These are phyloP conservation scores for Aspergillus japonicus DNA, from an alignment of 2,329 filamentous ascomycete genomes.

Conservation along the genomic window DNA sequence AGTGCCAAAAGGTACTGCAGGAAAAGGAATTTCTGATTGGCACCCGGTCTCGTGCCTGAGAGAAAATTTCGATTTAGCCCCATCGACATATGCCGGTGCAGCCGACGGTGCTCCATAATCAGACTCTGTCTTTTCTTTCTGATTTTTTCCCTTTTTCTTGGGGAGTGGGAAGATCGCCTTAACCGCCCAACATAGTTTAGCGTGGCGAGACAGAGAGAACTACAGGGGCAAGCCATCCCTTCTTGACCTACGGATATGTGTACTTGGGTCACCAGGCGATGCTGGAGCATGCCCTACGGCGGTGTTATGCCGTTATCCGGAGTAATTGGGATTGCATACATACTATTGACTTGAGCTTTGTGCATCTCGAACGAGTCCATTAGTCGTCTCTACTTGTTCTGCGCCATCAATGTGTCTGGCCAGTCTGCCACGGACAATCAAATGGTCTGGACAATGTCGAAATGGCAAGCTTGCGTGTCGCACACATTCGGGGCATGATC, in stretches of 20 bases:
- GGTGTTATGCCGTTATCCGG: background rate
- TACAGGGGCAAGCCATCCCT: background rate
- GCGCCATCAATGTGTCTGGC: background rate
- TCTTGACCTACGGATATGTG: background rate
- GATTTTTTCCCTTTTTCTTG: background rate
- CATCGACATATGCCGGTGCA: conserved; percentile 8
- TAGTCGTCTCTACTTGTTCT: too few relatives aligned
- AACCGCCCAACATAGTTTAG: background rate
- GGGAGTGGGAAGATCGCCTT: background rate
- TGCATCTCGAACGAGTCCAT: background rate
- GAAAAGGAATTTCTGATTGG: background rate
- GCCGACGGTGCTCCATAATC: background rate
- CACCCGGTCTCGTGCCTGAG: background rate
- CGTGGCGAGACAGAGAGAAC: background rate
- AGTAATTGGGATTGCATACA: background rate
- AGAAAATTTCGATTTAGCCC: background rate
- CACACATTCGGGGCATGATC: background rate
- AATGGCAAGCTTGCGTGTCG: background rate
- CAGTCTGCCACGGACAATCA: background rate
- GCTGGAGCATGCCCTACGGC: background rate
- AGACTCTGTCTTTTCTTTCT: background rate
- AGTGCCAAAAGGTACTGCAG: background rate
- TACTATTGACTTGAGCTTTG: background rate
- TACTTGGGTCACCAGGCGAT: background rate
- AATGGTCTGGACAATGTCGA: background rate